Percentiles rank a stretch among this genome's conserved stretches.
phyloP scores from a whole-genome alignment of 2,329 filamentous ascomycete species.

The Aspergillus ustus region DNA sequence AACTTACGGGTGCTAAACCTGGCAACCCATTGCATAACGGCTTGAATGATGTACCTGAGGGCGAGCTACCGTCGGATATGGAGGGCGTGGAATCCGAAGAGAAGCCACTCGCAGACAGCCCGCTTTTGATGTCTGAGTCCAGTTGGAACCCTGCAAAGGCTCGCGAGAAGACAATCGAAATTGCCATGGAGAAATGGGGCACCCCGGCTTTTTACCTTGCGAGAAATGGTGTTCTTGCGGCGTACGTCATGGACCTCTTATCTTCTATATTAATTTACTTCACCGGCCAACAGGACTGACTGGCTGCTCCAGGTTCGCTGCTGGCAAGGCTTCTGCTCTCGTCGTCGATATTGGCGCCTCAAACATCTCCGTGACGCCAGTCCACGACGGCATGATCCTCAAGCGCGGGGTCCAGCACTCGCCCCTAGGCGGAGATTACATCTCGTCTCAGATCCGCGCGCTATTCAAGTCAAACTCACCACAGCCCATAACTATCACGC shows the following conservation, averaged over 20 bases:
- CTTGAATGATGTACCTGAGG: constrained; percentile 69
- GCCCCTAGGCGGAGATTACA: constrained; percentile 83
- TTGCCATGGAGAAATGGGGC: constrained; percentile 97
- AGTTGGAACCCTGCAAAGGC: constrained; percentile 89
- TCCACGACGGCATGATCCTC: constrained; percentile 92
- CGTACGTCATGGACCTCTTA: constrained; percentile 51
- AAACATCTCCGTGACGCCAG: constrained; percentile 84
- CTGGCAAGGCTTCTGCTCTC: constrained; percentile 89
- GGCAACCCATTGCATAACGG: constrained; percentile 75
- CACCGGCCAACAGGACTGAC: constrained; percentile 8
- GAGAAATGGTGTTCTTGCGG: constrained; percentile 83
- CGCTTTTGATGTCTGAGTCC: constrained; percentile 89
- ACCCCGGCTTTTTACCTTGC: constrained; percentile 93
- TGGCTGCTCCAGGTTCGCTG: constrained; percentile 66
- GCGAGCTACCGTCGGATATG: constrained; percentile 62
- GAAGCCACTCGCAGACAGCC: constrained; percentile 85
- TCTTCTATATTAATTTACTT: neutral
- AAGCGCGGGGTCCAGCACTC: constrained; percentile 89
- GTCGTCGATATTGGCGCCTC: constrained; percentile 91
- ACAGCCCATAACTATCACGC: constrained; percentile 76
- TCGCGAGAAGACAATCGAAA: constrained; percentile 91
- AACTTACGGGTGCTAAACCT: constrained; percentile 77
- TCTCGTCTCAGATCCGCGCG: constrained; percentile 83
- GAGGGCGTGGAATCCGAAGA: constrained; percentile 67
- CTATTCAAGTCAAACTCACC: constrained; percentile 70